Base-by-base conservation (phyloP, 768 basidiomycete genomes). In the Phaeotremella skinneri region DNA sequence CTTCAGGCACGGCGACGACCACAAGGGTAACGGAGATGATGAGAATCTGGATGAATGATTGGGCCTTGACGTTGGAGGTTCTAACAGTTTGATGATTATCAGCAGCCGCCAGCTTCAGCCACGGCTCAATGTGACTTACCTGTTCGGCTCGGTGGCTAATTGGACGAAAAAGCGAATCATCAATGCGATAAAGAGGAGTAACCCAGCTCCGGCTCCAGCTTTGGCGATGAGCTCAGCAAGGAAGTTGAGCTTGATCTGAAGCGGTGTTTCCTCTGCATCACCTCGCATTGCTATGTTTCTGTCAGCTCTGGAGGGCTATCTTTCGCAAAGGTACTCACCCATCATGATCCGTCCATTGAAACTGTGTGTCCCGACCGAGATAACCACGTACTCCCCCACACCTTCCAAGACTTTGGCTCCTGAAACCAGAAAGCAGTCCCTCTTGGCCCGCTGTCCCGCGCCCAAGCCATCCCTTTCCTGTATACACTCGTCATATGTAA, bases 281-380 rank as follows among this genome's bases (percentile, higher is more conserved):
- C 87, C 86, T 53, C 88, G 87, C 48, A 98, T 84, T 49, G 90
- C 92, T 93, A 59, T 30, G n/a, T 3, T 39, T 53, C 27, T 66
- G 52, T n/a, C n/a, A 17, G 23, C 20, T 27, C 37, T 5, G 32
- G 20, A 16, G n/a, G 16, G 49, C 30, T 14, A 31, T 3, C 21
- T 42, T 23, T 4, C 20, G 9, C 23, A 29, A 27, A 31, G 21
- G 25, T 17, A 68, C 87, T 32, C 70, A 94, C 91, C 88, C 87
- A 94, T 94, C 90, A 98, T 91, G 69, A 97, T 92, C 45, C 91
- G 84, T 39, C 96, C 96, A 73, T 97, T 91, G 79, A 97, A 98
- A 66, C 88, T 90, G 79, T 87, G 89, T 13, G 84, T 85, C 11
- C 96, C 96, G 49, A 98, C 91, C 2, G 91, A 86, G 51, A 96